phyloP scores from a whole-genome alignment of 192 early-diverging fungal species.

The Podila epigama region DNA sequence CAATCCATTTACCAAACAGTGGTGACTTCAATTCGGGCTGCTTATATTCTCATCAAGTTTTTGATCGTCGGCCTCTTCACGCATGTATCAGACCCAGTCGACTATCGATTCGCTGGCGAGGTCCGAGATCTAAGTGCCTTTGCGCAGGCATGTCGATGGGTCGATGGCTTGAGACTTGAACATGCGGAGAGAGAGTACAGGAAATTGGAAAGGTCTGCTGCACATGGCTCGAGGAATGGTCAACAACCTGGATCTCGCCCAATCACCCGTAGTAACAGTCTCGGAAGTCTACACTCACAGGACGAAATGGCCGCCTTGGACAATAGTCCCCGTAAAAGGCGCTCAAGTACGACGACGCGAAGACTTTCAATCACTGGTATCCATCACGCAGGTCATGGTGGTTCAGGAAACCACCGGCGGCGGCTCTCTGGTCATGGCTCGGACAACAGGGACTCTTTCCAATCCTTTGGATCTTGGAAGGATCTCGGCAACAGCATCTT shows the following conservation, averaged over 20 bases:
- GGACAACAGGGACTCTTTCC: slow-evolving; percentile 25
- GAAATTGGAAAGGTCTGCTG: slow-evolving; percentile 10
- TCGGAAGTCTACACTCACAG: slow-evolving; percentile 17
- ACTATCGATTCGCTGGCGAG: slow-evolving; percentile 57
- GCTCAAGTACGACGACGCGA: slow-evolving; percentile 1
- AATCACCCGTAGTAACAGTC: slow-evolving; percentile 24
- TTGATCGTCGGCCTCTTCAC: slow-evolving; percentile 48
- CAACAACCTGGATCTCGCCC: background rate
- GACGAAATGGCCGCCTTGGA: slow-evolving; percentile 16
- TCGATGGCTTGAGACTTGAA: slow-evolving; percentile 36
- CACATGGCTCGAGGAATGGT: background rate
- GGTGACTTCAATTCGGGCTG: slow-evolving; percentile 49
- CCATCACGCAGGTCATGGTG: background rate
- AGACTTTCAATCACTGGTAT: slow-evolving; percentile 17
- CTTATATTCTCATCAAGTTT: slow-evolving; percentile 48
- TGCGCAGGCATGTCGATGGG: slow-evolving; percentile 52
- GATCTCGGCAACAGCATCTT: slow-evolving; percentile 39
- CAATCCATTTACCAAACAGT: slow-evolving; percentile 56
- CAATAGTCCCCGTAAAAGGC: background rate
- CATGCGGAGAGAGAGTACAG: slow-evolving; percentile 40
- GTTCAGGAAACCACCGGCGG: slow-evolving; percentile 14
- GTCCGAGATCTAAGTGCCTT: slow-evolving; percentile 51
- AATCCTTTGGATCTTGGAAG: slow-evolving; percentile 20
- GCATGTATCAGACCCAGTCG: slow-evolving; percentile 60
- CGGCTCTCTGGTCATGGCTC: slow-evolving; percentile 8